Base-by-base conservation (phyloP, 441 rosid genomes). In the Erysimum cheiri region DNA sequence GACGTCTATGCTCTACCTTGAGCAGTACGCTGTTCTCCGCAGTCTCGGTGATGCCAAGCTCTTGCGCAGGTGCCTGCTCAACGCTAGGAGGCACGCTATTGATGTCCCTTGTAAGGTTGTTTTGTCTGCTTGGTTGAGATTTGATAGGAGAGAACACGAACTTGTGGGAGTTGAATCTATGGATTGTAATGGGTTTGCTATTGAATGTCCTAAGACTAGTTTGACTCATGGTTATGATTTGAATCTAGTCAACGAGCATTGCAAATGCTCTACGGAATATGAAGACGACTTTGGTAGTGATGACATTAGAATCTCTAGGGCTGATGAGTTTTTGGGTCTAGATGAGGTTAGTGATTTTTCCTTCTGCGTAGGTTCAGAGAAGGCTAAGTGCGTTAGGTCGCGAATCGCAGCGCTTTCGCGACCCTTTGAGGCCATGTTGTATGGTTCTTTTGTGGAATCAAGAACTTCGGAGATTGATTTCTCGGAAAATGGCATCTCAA, bases 91-190 rank as follows among this genome's bases (percentile, higher is more conserved):
- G 22, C 82, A 79, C 54, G 88, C 95, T 36, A 43, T 64, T 22
- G 92, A 89, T 73, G 80, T 84, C 46, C 84, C 85, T 67, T 71
- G 86, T 31, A 89, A 87, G 83, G 83, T 87, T 28, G 86, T 89
- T 55, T 77, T 89, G 7, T 82, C 88, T 7, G 83, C 88, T 40
- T 87, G 95, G 90, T 73, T 89, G 59, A 82, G 86, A 67, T 85
- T 65, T 59, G 88, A 87, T 81, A 83, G 87, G 83, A 84, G 87
- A 55, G 92, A 80, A 26, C 78, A 88, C 62, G 95, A 87, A 39
- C 87, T 88, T 29, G 78, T 79, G 52, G 88, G 85, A 8, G 76
- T 83, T 6, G 80, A 84, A 1, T 62, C 86, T 4, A 77, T 89
- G 87, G 92, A 89, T 43, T 89, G 95, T 71, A 76, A 66, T 60